Evolutionary conservation across 192 early-diverging fungal species (phyloP), one percentile per base, ranked within the genome.

Genomic region (Jimgerdemannia lactiflua): DNA sequence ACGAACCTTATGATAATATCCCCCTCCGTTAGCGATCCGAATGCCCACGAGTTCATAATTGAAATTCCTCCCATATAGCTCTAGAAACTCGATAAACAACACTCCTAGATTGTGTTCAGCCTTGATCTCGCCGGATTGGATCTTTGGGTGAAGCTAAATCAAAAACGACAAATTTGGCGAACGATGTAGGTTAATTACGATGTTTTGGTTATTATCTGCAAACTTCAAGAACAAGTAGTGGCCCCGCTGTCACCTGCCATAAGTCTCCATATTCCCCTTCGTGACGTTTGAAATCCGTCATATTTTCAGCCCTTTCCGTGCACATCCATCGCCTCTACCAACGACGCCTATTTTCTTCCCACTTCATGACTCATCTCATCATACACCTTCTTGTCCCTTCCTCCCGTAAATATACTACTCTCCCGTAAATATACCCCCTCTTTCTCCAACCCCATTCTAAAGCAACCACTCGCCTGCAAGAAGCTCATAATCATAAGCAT

Each of bases 11-110:
- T 44, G 20, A 66, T 86, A 82, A 77, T 93, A 95, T 19, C 75
- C 77, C 44, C 88, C 90, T 14, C 74, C 79, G 20, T 88, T 82
- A 3, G 72, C 77, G 4, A 94, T 84, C 29, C 84, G 78, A 39
- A 97, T 87, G 10, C 92, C 92, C 39, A 95, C 87, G 6, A 74
- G 76, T 42, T 79, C 76, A 70, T 90, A 92, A 77, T 93, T 94
- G 76, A 96, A 96, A 3, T 85, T 75, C 41, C 84, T 83, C 14
- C 97, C 97, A 75, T 96, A 99, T 4, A 97, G 86, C 76, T 99
- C 96, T 67, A 99, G 91, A 64, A 97, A 95, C 78, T 99, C 97
- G 7, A 96, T 84, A 41, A 99, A 73, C n/a, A 99, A 78, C 4
- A 94, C 86, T 29, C 96, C 97, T 20, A 99, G 75, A 80, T 98